These are phyloP conservation scores for Cladosporium cucumerinum DNA, from an alignment of 2,329 filamentous ascomycete species.

Conservation along the genomic window DNA sequence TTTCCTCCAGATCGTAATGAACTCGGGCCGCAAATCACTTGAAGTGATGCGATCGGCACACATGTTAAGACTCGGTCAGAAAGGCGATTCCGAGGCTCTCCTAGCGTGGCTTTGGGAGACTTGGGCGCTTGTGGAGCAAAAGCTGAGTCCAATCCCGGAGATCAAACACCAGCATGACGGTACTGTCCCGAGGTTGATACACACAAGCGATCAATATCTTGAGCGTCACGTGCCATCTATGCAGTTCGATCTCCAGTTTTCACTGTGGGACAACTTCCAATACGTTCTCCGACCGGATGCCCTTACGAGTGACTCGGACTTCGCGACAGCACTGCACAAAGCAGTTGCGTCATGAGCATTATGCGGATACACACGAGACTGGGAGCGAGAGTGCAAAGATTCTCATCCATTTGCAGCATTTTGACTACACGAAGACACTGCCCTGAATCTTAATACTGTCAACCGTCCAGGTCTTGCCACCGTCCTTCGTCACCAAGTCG, in stretches of 20 bases:
- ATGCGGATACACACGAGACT: background rate
- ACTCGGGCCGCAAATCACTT: background rate
- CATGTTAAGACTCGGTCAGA: background rate
- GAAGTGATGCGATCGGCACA: background rate
- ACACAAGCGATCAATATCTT: background rate
- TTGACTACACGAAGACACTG: background rate
- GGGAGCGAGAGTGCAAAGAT: background rate
- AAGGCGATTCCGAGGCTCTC: background rate
- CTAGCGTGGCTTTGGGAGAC: background rate
- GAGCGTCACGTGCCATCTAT: background rate
- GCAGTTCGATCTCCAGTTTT: background rate
- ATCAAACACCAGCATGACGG: background rate
- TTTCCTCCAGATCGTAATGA: background rate
- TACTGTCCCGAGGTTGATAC: background rate
- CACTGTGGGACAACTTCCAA: background rate
- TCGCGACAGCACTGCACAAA: background rate
- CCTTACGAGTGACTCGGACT: background rate
- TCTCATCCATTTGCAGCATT: background rate
- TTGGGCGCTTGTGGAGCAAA: background rate
- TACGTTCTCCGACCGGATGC: background rate
- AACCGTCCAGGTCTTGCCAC: slow-evolving; percentile 45
- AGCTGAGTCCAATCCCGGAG: background rate
- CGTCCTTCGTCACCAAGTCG: slow-evolving; percentile 40
- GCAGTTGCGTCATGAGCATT: background rate
- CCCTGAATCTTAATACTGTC: slow-evolving; percentile 35